Evolutionary conservation across 2,329 filamentous ascomycete species (phyloP), one percentile per base, ranked within the genome.

Genomic region (Ceratocystis variospora): DNA sequence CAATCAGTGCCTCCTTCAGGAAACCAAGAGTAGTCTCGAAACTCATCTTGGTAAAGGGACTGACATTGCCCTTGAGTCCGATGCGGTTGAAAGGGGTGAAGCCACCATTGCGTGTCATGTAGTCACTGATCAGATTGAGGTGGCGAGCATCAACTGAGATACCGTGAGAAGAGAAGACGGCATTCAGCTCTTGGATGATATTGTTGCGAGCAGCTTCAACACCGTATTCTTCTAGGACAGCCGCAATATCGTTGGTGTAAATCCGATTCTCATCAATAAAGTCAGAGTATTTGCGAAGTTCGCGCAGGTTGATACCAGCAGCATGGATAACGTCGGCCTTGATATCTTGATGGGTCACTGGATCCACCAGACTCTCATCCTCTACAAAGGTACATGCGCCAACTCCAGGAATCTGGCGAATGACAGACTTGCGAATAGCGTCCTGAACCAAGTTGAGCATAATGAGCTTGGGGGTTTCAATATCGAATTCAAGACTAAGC

Each of bases 11-110:
- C 73, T 97, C 94, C 75, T 89, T 92, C 72, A 99, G 80, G 79
- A 96, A 96, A 0, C 88, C 87, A 48, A 97, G 83, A 1, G 94
- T 99, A 3, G 94, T 99, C 82, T 99, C 94, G 78, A 97, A 99
- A 75, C 90, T 96, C 93, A 97, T 97, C 82, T 97, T 97, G 77
- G 94, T 93, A 71, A 99, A 93, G 0, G 94, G 91, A 70, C 87
- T 92, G 33, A 93, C 87, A 72, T 90, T 92, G 70, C 89, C 86
- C 73, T 85, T 86, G 68, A 99, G 79, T 0, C 93, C 94, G 73
- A 89, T 95, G 62, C 94, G 88, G 77, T 90, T 96, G 78, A 99
- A 99, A 0, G 94, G 87, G 61, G 86, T 88, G 78, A 95, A 99
- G 1, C 85, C 86, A 70, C 94, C 94, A 68, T 86, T 87, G 64